Base-by-base conservation (phyloP, 371 early-diverging fungal genomes). In the Lichtheimia corymbifera region DNA sequence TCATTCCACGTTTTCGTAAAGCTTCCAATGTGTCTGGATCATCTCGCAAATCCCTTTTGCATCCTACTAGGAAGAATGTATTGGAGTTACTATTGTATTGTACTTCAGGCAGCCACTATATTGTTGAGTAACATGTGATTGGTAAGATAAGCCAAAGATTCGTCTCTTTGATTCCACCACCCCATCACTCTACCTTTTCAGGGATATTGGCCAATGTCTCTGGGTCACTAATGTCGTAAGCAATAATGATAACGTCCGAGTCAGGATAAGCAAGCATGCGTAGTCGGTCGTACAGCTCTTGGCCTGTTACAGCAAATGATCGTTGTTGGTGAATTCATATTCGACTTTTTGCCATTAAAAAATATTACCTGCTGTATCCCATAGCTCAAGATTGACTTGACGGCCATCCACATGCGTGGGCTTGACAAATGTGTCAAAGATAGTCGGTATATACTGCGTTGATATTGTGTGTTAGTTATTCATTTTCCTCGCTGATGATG, bases 201-300 rank as follows among this genome's bases (percentile, higher is more conserved):
- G 74, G 78, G 49, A 93, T 91, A 75, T 95, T 95, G 68, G 93
- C 93, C 51, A 93, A 86, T 55, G 90, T 89, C 55, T 91, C 89
- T 27, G 93, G 94, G 44, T 83, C 83, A 65, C 87, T 91, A 42
- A 92, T 69, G 24, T 91, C 86, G 75, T 90, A 93, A 68, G 91
- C 91, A 64, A 96, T 87, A 58, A 96, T 72, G 66, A 95, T 86
- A 35, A 92, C 93, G 70, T 96, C 92, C 9, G 95, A 86, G 65
- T 93, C 93, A 18, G 94, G 93, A 74, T 95, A 96, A 47, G 92
- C 90, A 43, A 96, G 83, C 15, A 93, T 91, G 15, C 97, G 86
- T 59, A 96, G 80, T 43, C 93, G 90, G 72, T 96, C 95, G 74
- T 93, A 96, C 66, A 93, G 93, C 74, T 96, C 97, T 74, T 97